phyloP scores from a whole-genome alignment of 768 basidiomycete species.

The Rubroboletus pulcherrimus region DNA sequence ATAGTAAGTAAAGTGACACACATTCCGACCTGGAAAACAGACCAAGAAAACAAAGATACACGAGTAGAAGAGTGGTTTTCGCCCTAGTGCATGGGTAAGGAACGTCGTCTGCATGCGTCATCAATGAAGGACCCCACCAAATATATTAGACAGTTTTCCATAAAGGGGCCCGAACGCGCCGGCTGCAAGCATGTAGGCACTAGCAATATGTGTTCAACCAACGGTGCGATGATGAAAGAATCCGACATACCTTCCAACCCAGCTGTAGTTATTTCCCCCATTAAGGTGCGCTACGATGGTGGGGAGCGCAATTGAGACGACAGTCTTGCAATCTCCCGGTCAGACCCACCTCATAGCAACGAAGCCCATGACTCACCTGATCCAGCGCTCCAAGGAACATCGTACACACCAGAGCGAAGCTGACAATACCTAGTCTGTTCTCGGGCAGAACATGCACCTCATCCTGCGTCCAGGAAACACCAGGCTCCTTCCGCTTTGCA shows the following conservation, averaged over 20 bases:
- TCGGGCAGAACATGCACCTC: constrained; percentile 51
- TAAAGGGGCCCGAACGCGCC: constrained; percentile 67
- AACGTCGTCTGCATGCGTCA: neutral
- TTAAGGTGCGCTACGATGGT: constrained; percentile 62
- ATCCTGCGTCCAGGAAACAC: constrained; percentile 46
- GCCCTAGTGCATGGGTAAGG: constrained; percentile 33
- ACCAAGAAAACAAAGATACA: constrained; percentile 67
- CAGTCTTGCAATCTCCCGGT: constrained; percentile 38
- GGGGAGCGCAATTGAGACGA: constrained; percentile 67
- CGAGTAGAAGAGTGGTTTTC: constrained; percentile 66
- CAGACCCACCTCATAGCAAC: neutral
- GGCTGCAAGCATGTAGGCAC: constrained; percentile 70
- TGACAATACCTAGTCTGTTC: constrained; percentile 20
- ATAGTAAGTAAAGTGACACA: neutral
- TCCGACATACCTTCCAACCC: constrained; percentile 58
- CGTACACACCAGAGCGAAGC: constrained; percentile 24
- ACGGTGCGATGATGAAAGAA: neutral
- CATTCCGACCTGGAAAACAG: constrained; percentile 13
- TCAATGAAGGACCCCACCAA: constrained; percentile 24
- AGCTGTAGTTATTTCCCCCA: constrained; percentile 62
- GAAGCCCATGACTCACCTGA: constrained; percentile 36
- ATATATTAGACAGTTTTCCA: constrained; percentile 68
- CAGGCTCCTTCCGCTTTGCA: constrained; percentile 25
- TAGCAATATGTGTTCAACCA: constrained; percentile 18
- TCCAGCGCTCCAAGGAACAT: constrained; percentile 47